A percentile compares a stretch with the other conserved stretches of the same genome.
Conservation (phyloP, 2,329 filamentous ascomycete species). For the Cladosporium cucumerinum region DNA sequence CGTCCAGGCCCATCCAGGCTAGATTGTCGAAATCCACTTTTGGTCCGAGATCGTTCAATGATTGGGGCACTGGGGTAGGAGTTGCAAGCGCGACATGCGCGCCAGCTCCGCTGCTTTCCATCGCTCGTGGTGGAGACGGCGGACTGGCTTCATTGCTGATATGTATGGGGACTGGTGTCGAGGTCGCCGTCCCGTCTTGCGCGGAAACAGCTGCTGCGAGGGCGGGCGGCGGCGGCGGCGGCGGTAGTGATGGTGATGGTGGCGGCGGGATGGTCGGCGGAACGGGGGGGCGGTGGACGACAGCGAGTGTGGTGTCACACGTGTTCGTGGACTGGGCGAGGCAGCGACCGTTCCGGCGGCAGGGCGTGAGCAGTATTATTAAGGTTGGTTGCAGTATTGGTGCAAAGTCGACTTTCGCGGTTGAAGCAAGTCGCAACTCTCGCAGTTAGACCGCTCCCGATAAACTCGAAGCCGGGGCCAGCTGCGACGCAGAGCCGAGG, state of each 20-base stretch:
- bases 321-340: background rate
- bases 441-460: background rate
- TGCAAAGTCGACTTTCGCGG: constrained; percentile 3
- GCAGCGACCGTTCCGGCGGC: background rate
- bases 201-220: constrained; percentile 14
- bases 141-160: constrained; percentile 25
- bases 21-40: constrained; percentile 12
- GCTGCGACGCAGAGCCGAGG: constrained; percentile 1
- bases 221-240: background rate
- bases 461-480: background rate
- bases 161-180: constrained; percentile 2
- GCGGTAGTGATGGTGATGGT: background rate
- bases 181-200: constrained; percentile 9
- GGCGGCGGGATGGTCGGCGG: background rate
- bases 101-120: constrained; percentile 27
- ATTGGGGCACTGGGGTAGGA: constrained; percentile 14
- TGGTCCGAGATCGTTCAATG: constrained; percentile 7
- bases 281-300: background rate
- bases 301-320: background rate
- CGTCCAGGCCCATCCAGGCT: constrained; percentile 13
- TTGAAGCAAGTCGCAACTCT: background rate
- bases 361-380: background rate
- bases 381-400: constrained; percentile 2
- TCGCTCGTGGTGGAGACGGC: constrained; percentile 23
- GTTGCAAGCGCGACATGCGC: constrained; percentile 21